Conservation (phyloP, 1,284 basidiomycete species). For the Trametes versicolor region DNA sequence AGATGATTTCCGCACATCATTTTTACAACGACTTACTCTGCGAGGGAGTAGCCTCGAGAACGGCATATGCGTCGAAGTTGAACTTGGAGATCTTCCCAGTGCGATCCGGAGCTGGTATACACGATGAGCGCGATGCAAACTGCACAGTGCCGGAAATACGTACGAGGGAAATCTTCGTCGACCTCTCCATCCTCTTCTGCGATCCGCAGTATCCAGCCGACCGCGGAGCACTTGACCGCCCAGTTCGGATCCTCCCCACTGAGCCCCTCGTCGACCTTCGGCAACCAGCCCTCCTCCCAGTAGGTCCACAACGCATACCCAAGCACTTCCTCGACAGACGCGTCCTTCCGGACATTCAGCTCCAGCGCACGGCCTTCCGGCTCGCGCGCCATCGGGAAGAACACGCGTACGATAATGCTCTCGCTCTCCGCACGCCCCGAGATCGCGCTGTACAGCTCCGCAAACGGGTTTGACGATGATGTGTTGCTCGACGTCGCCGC, state of each 20-base stretch:
- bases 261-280: conserved; percentile 76
- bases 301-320: conserved; percentile 93
- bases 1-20: neutral
- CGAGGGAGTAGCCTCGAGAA: conserved; percentile 76
- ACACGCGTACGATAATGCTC: conserved; percentile 79
- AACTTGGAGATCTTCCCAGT: conserved; percentile 89
- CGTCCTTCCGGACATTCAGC: conserved; percentile 85
- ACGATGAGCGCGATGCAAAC: neutral
- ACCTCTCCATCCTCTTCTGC: conserved; percentile 98
- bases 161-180: conserved; percentile 98
- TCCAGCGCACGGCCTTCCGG: conserved; percentile 68
- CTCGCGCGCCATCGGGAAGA: conserved; percentile 85
- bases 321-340: conserved; percentile 94
- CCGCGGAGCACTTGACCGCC: conserved; percentile 70
- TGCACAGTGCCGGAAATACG: conserved; percentile 38
- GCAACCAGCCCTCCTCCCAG: conserved; percentile 88
- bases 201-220: conserved; percentile 95
- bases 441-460: conserved; percentile 83
- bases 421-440: conserved; percentile 76
- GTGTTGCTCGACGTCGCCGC: conserved; percentile 60
- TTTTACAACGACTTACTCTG: conserved; percentile 67
- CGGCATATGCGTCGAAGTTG: conserved; percentile 91
- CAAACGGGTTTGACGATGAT: conserved; percentile 81
- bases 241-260: conserved; percentile 69
- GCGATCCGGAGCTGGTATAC: conserved; percentile 82